Evolutionary conservation across 768 basidiomycete species (phyloP).

Genomic region (Tricholoma terreum): DNA sequence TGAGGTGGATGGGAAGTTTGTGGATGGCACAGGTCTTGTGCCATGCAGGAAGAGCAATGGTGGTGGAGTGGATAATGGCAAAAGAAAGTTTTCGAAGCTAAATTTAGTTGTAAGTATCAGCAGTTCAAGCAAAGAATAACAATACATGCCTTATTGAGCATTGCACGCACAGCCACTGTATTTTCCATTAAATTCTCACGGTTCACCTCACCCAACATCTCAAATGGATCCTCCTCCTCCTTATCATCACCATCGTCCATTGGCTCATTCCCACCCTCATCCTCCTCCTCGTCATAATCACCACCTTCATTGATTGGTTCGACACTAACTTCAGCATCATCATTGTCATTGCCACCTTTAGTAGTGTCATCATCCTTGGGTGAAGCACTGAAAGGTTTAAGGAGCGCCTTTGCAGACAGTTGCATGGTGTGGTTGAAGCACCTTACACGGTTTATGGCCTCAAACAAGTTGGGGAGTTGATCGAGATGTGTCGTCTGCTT

Average conservation of each 20-base stretch:
- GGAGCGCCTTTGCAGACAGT: conserved; percentile 30
- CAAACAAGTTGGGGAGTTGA: conserved; percentile 14
- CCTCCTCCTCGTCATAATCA: background rate
- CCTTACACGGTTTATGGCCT: too few species aligned
- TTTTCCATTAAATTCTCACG: conserved; percentile 9
- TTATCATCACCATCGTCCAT: conserved; percentile 24
- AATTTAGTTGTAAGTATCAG: conserved; percentile 1
- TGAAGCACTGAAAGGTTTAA: conserved; percentile 25
- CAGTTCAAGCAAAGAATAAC: background rate
- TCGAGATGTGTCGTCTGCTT: too few species aligned
- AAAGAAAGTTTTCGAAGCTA: background rate
- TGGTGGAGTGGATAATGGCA: background rate
- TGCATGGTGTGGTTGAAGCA: too few species aligned
- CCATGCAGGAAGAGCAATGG: too few species aligned
- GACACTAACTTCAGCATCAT: background rate
- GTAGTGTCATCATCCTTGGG: conserved; percentile 14
- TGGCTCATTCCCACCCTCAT: conserved; percentile 7
- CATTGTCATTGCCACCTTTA: background rate
- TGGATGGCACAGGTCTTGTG: conserved; percentile 4
- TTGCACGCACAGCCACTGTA: conserved; percentile 16
- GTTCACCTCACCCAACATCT: conserved; percentile 13
- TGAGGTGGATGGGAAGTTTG: background rate
- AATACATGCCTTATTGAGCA: conserved; percentile 31
- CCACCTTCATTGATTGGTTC: background rate
- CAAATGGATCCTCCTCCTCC: conserved; percentile 4